A percentile compares a stretch with the other conserved stretches of the same genome.
Evolutionary conservation across 208 protist species (phyloP).

Genomic region (Kentomonas sorsogonicus): DNA sequence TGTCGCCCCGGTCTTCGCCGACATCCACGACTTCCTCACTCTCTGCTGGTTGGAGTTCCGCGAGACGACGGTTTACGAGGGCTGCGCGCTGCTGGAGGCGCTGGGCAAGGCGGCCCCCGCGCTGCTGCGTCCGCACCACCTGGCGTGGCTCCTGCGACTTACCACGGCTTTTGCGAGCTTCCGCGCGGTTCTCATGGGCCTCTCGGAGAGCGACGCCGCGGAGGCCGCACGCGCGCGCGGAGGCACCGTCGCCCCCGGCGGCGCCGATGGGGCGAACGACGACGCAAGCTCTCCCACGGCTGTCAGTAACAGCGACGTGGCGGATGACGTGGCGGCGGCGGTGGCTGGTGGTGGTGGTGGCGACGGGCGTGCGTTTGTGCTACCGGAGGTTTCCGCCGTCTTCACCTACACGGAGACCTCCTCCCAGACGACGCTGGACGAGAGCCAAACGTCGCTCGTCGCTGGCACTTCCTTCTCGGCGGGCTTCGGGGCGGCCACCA

Average conservation of each 20-base stretch:
- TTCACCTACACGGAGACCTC: too few relatives aligned
- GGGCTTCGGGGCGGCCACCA: background rate
- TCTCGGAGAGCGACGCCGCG: background rate
- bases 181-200: too few relatives aligned
- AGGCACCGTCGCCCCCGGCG: background rate
- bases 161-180: background rate
- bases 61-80: slow-evolving; percentile 4
- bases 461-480: background rate
- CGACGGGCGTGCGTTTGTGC: background rate
- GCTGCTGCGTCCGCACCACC: background rate
- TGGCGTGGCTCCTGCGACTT: background rate
- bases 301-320: too few relatives aligned
- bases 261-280: background rate
- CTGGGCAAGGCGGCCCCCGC: background rate
- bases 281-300: too few relatives aligned
- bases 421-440: too few relatives aligned
- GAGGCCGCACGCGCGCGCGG: background rate
- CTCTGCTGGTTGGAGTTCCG: too few relatives aligned
- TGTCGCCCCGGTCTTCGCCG: too few relatives aligned
- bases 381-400: too few relatives aligned
- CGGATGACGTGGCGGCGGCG: background rate
- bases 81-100: slow-evolving; percentile 6
- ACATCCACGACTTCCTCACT: too few relatives aligned
- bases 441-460: background rate
- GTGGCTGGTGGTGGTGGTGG: background rate